These are phyloP conservation scores for Hypoxylon fuscum DNA, from an alignment of 495 filamentous ascomycete genomes.

Conservation along the genomic window DNA sequence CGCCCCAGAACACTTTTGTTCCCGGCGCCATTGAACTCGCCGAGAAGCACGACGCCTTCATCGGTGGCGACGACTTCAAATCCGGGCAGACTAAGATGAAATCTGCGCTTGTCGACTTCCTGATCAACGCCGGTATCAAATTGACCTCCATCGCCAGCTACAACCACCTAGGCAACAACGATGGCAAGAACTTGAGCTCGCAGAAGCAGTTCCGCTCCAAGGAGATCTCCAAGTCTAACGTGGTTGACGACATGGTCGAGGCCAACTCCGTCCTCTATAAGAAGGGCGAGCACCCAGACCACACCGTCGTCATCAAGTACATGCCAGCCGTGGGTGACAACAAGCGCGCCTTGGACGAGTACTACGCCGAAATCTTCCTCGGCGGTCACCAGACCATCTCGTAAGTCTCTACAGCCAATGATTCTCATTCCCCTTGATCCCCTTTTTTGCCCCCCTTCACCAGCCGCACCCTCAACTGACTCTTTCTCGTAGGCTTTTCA, in stretches of 20 bases:
- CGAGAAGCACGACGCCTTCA: conserved; percentile 87
- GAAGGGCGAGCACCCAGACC: conserved; percentile 86
- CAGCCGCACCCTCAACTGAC: conserved; percentile 12
- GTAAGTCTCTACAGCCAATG: conserved; percentile 47
- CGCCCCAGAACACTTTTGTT: conserved; percentile 98
- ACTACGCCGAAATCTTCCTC: conserved; percentile 99
- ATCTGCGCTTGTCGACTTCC: conserved; percentile 96
- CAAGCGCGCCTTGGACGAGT: conserved; percentile 98
- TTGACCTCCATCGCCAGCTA: conserved; percentile 98
- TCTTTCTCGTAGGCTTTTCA: conserved; percentile 74
- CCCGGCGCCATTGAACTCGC: conserved; percentile 90
- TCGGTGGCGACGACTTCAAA: conserved; percentile 99
- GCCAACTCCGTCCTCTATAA: conserved; percentile 92
- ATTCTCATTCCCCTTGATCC: conserved; percentile 3
- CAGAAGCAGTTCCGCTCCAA: conserved; percentile 99
- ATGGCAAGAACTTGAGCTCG: conserved; percentile 97
- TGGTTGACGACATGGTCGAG: conserved; percentile 99
- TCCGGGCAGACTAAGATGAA: conserved; percentile 99
- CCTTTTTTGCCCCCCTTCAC: background rate
- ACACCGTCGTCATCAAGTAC: conserved; percentile 96
- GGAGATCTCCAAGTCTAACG: conserved; percentile 99
- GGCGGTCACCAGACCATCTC: conserved; percentile 98
- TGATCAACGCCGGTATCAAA: conserved; percentile 99
- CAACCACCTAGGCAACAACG: conserved; percentile 99
- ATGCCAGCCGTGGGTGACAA: conserved; percentile 99